Evolutionary conservation across 331 rosid genomes (phyloP), one percentile per base, ranked within the genome.

Genomic region (Erythrophleum ivorense): DNA sequence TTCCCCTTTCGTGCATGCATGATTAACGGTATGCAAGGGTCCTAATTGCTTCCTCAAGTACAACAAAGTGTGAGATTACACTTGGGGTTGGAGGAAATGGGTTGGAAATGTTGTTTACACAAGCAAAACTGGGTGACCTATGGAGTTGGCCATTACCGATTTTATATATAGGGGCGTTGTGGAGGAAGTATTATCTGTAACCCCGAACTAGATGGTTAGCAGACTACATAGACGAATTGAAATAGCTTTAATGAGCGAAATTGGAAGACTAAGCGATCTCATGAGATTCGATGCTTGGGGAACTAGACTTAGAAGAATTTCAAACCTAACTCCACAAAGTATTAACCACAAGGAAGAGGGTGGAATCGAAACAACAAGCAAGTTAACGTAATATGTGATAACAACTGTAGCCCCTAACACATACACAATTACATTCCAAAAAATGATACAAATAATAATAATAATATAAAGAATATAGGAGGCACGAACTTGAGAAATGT

Each of bases 381-480:
- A 55, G 62, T 29, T 11, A 59, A 83, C 36, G 85, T 57, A 76
- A 79, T 45, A 71, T 71, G 80, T 79, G 58, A 79, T 71, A 83
- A 76, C 83, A 83, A 75, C 58, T 79, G 77, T 82, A 71, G 54
- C 73, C 71, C 76, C 82, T 50, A 29, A 48, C 64, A 83, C 75
- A 86, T 76, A 80, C 38, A 1, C 87, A 58, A 67, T 77, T 73
- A 80, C 89, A 86, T 69, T 19, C 13, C 14, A 79, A 67, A 57
- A 75, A 78, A 76, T n/a, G 9, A 54, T 6, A 52, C 48, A 15
- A 57, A 18, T 1, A 50, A 14, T 15, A 65, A 12, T 34, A 43
- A 11, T 11, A 41, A 64, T 43, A 31, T 73, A 78, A 73, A 85
- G 77, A 87, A 82, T 82, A 78, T 68, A 77, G 46, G 46, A 6